A percentile compares a stretch with the other conserved stretches of the same genome.
Conservation (phyloP, 2,329 filamentous ascomycete species). For the Trichophyton verrucosum region DNA sequence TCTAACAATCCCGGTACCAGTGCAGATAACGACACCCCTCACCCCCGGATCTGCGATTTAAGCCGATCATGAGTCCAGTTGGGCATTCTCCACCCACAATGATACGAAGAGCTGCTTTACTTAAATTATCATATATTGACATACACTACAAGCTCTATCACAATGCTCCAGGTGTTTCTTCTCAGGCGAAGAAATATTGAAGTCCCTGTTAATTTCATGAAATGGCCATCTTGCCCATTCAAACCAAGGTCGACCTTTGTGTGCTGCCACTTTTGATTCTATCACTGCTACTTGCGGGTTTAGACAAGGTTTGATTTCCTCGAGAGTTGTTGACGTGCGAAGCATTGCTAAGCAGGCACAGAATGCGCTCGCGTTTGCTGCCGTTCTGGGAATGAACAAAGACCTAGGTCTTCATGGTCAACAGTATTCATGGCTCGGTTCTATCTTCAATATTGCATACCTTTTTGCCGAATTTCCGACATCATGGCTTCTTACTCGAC, state of each 20-base stretch:
- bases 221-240: neutral
- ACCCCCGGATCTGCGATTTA: neutral
- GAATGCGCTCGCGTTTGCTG: slow-evolving; percentile 27
- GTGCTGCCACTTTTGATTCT: neutral
- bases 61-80: neutral
- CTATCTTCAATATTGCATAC: slow-evolving; percentile 43
- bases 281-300: neutral
- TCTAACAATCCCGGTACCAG: too few relatives aligned
- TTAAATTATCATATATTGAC: neutral
- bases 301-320: neutral
- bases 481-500: neutral
- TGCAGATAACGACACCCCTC: neutral
- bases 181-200: neutral
- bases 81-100: neutral
- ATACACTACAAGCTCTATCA: too few relatives aligned
- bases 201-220: neutral
- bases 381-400: slow-evolving; percentile 41
- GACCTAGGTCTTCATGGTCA: slow-evolving; percentile 37
- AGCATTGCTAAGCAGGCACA: neutral
- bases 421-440: slow-evolving; percentile 41
- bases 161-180: neutral
- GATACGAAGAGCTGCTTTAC: neutral
- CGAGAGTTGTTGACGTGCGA: neutral
- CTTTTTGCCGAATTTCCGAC: slow-evolving; percentile 28
- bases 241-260: neutral